Conservation (phyloP, 176 grass and related monocot genomes). For the Microstegium vimineum region DNA sequence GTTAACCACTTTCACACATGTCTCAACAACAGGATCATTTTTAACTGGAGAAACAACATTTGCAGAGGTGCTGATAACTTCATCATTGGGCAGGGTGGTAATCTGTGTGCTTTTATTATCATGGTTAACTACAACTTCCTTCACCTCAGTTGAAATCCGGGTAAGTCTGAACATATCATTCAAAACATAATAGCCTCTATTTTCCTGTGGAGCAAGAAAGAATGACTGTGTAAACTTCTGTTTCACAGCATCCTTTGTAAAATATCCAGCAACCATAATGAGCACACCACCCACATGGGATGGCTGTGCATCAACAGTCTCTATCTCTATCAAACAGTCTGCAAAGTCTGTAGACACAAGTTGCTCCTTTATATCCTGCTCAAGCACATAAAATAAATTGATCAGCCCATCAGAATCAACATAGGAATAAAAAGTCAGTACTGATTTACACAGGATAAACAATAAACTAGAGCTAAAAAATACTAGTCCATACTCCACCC, state of each 20-base stretch:
- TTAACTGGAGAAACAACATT: background rate
- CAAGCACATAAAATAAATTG: constrained; percentile 22
- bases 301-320: constrained; percentile 53
- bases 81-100: background rate
- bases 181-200: constrained; percentile 68
- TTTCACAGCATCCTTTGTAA: constrained; percentile 41
- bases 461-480: background rate
- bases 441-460: background rate
- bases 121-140: constrained; percentile 10
- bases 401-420: background rate
- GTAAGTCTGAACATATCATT: constrained; percentile 76
- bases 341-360: constrained; percentile 59
- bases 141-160: constrained; percentile 16
- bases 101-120: constrained; percentile 28
- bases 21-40: background rate
- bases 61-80: constrained; percentile 1
- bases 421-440: background rate
- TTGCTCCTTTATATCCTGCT: constrained; percentile 56
- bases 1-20: background rate
- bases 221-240: constrained; percentile 77
- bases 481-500: background rate
- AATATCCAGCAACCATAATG: constrained; percentile 71
- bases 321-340: constrained; percentile 56
- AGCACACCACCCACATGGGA: constrained; percentile 61
- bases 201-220: constrained; percentile 89